Conservation (phyloP, 441 rosid genomes). For the Syzygium syzygioides region DNA sequence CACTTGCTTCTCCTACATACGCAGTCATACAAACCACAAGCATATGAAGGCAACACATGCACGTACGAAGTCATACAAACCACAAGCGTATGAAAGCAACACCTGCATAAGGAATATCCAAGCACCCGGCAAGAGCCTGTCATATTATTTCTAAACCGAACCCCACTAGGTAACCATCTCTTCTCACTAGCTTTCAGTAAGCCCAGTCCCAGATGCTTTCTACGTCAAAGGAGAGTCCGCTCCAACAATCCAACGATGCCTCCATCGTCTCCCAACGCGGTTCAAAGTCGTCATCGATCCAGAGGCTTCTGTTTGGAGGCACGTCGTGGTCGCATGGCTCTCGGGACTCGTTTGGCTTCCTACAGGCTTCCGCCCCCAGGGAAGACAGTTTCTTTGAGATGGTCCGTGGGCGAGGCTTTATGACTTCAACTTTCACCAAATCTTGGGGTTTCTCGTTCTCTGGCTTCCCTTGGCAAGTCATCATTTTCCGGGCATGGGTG, state of each 20-base stretch:
- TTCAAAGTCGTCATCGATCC: background rate
- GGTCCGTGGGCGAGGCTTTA: conserved; percentile 22
- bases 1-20: background rate
- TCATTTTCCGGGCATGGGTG: conserved; percentile 24
- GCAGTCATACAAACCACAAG: background rate
- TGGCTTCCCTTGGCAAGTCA: background rate
- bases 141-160: background rate
- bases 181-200: too few relatives aligned
- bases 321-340: background rate
- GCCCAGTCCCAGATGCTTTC: background rate
- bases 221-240: background rate
- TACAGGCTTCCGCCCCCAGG: conserved; percentile 23
- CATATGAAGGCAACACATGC: too few relatives aligned
- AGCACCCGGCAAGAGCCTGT: background rate
- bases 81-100: background rate
- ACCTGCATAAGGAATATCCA: background rate
- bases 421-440: conserved; percentile 8
- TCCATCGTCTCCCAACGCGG: background rate
- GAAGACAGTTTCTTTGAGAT: background rate
- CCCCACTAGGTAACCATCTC: too few relatives aligned
- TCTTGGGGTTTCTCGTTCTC: background rate
- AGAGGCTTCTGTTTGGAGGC: background rate
- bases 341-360: background rate
- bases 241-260: background rate
- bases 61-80: too few relatives aligned